Percentiles rank a stretch among this genome's conserved stretches.
phyloP scores from a whole-genome alignment of 2,329 filamentous ascomycete species.

The Laburnicola sp. region DNA sequence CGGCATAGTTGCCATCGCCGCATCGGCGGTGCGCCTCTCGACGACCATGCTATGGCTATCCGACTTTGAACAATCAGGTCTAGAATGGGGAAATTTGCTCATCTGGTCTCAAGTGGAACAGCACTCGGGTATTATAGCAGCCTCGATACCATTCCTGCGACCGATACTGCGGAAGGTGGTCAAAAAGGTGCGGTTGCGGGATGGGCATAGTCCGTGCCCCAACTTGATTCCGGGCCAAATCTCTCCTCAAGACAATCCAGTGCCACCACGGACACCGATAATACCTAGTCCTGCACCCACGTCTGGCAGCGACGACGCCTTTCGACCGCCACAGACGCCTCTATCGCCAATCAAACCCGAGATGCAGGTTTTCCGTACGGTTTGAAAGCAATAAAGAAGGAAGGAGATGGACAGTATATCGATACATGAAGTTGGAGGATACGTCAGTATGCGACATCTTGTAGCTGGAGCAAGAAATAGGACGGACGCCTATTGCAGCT shows the following conservation, averaged over 20 bases:
- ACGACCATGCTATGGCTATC: constrained; percentile 34
- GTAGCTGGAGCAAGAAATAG: too few relatives aligned
- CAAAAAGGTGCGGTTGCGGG: constrained; percentile 5
- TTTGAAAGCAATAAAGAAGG: neutral
- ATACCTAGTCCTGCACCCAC: constrained; percentile 31
- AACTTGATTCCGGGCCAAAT: constrained; percentile 12
- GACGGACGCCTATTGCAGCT: too few relatives aligned
- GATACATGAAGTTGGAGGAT: too few relatives aligned
- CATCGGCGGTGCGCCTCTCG: constrained; percentile 34
- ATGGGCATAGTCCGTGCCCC: constrained; percentile 18
- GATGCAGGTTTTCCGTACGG: constrained; percentile 6
- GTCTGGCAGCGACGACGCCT: constrained; percentile 18
- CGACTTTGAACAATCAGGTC: constrained; percentile 15
- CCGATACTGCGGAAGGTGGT: constrained; percentile 26
- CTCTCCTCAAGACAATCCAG: constrained; percentile 12
- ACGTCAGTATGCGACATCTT: too few relatives aligned
- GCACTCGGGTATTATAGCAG: constrained; percentile 35
- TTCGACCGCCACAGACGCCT: constrained; percentile 21
- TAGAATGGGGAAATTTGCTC: constrained; percentile 26
- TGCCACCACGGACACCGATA: constrained; percentile 23
- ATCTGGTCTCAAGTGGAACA: constrained; percentile 40
- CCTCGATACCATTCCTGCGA: constrained; percentile 38
- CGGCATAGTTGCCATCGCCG: constrained; percentile 35
- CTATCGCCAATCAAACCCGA: constrained; percentile 18
- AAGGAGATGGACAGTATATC: neutral